Evolutionary conservation across 2,329 filamentous ascomycete genomes (phyloP).

Genomic region (Ascochyta rabiei): DNA sequence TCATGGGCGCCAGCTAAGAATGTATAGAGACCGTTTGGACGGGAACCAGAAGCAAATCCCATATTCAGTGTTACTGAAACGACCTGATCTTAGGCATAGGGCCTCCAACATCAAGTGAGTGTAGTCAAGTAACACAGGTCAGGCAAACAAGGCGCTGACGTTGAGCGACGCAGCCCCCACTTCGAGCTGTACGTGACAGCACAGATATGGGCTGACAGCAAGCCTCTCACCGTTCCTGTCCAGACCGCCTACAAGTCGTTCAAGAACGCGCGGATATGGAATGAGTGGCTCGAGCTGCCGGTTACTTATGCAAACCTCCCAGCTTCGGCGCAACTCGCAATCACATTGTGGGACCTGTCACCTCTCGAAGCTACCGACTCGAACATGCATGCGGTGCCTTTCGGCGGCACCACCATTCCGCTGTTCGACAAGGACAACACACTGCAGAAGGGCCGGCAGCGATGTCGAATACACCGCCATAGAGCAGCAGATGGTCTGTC

Average conservation of each 20-base stretch:
- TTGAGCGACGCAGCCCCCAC: conserved; percentile 61
- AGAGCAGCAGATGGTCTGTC: conserved; percentile 85
- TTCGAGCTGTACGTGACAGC: conserved; percentile 93
- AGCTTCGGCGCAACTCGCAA: conserved; percentile 80
- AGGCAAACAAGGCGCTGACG: conserved; percentile 4
- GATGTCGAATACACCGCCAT: conserved; percentile 83
- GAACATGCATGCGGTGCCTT: conserved; percentile 81
- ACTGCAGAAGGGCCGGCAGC: conserved; percentile 87
- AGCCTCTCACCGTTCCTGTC: conserved; percentile 87
- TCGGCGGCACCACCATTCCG: conserved; percentile 89
- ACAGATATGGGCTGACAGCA: conserved; percentile 95
- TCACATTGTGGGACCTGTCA: conserved; percentile 94
- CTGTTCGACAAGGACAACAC: conserved; percentile 95
- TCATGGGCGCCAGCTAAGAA: conserved; percentile 25
- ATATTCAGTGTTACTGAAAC: conserved; percentile 77
- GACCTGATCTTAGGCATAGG: conserved; percentile 81
- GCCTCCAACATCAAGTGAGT: conserved; percentile 79
- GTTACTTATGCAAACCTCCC: conserved; percentile 84
- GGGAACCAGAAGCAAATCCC: conserved; percentile 76
- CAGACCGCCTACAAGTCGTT: conserved; percentile 95
- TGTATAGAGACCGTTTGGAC: conserved; percentile 71
- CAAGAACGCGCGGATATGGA: conserved; percentile 77
- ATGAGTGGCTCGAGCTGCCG: conserved; percentile 92
- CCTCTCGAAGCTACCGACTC: conserved; percentile 74
- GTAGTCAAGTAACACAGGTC: background rate